Base-by-base conservation (phyloP, 768 basidiomycete genomes). In the Pulveroboletus sp. region DNA sequence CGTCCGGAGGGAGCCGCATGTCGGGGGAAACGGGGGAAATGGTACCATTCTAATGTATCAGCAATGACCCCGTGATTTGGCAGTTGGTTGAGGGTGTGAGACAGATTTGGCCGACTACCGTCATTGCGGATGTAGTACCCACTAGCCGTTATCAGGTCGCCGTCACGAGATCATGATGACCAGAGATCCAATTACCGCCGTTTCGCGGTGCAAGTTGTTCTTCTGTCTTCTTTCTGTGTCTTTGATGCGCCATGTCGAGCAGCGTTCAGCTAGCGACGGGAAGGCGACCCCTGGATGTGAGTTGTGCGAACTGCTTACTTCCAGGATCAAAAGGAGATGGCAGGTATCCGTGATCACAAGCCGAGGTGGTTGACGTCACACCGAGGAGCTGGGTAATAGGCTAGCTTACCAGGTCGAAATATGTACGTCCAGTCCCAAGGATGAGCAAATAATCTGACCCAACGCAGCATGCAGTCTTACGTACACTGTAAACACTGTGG, bases 11-110 rank as follows among this genome's bases (percentile, higher is more conserved):
- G 12, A 16, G 19, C 27, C 8, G 17, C 31, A 31, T 32, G 19
- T 23, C 43, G 27, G 37, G 49, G 31, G 51, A 57, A 51, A 37
- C 26, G 13, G 47, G 38, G 16, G 22, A 29, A 31, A 27, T 13
- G 14, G 17, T 2, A 19, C 22, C 31, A n/a, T 32, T 12, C 42
- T 26, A 30, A 36, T 50, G 20, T 23, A 47, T 59, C 50, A 47
- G 17, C 19, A 29, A 36, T 17, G 42, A 47, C 49, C 50, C 54
- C 40, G 27, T 20, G 12, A 12, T 22, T 27, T 32, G 46, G 44
- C 9, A 4, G 42, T 11, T n/a, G 5, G 32, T 26, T 57, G 43
- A 52, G 41, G n/a, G 39, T 30, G 36, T 45, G 48, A 29, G 19
- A 38, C 11, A 35, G 6, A 30, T 23, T 34, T 23, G 26, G 29